phyloP scores from a whole-genome alignment of 2,329 filamentous ascomycete species.

The Colletotrichum siamense region DNA sequence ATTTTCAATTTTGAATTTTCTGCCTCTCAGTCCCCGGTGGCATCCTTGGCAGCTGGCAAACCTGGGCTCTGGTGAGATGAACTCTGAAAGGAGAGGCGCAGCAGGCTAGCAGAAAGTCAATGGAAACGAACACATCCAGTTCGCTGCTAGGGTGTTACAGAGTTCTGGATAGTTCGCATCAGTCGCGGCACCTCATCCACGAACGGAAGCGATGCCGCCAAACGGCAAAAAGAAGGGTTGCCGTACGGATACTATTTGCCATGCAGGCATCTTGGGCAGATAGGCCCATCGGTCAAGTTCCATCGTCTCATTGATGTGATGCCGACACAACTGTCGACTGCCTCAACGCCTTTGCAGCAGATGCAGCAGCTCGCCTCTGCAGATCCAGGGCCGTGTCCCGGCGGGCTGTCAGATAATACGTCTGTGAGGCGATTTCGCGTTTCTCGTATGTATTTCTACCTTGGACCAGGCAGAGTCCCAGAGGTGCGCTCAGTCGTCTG shows the following conservation, averaged over 20 bases:
- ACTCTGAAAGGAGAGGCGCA: slow-evolving; percentile 9
- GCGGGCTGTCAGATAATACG: slow-evolving; percentile 6
- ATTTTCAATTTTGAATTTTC: neutral
- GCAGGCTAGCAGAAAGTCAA: slow-evolving; percentile 6
- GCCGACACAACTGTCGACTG: neutral
- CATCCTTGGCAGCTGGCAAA: neutral
- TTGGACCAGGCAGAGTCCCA: neutral
- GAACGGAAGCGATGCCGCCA: neutral
- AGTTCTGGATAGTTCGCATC: slow-evolving; percentile 11
- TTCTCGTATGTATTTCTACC: neutral
- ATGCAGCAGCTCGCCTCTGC: neutral
- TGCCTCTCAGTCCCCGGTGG: neutral
- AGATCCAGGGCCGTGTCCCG: slow-evolving; percentile 9
- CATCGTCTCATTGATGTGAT: neutral
- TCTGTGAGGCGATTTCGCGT: neutral
- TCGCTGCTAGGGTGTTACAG: slow-evolving; percentile 17
- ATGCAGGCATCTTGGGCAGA: neutral
- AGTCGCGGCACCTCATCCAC: neutral
- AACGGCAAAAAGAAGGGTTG: neutral
- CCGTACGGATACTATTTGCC: neutral
- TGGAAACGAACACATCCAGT: slow-evolving; percentile 19
- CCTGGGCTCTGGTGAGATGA: slow-evolving; percentile 13
- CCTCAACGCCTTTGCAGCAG: neutral
- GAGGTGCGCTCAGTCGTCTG: neutral
- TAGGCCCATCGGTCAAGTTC: neutral